Evolutionary conservation across 2,329 filamentous ascomycete genomes (phyloP).

Genomic region (Colletotrichum tanaceti): DNA sequence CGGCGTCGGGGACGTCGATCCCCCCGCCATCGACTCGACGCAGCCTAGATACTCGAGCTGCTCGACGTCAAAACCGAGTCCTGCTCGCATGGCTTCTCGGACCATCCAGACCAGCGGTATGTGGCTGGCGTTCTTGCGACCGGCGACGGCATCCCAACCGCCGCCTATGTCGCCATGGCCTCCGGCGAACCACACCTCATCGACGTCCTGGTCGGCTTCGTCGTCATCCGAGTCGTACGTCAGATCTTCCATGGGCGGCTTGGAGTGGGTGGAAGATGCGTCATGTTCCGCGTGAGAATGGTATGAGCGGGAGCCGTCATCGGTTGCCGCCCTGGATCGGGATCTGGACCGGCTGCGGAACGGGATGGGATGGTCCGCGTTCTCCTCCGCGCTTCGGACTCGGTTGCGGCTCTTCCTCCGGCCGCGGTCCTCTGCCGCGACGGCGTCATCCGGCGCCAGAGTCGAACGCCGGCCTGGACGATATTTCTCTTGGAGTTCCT

Average conservation of each 20-base stretch:
- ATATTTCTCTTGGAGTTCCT: slow-evolving; percentile 52
- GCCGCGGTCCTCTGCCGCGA: slow-evolving; percentile 29
- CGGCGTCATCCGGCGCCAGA: slow-evolving; percentile 36
- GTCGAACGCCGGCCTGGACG: slow-evolving; percentile 42
- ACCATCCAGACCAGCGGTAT: slow-evolving; percentile 79
- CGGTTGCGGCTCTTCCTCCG: slow-evolving; percentile 22
- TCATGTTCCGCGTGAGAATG: slow-evolving; percentile 22
- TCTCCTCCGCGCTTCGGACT: slow-evolving; percentile 24
- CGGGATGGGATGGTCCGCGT: slow-evolving; percentile 52
- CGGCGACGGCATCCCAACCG: slow-evolving; percentile 72
- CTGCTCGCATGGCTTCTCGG: slow-evolving; percentile 68
- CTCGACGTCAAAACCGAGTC: slow-evolving; percentile 75
- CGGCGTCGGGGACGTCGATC: not conserved
- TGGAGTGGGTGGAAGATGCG: slow-evolving; percentile 30
- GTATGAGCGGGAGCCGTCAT: not conserved
- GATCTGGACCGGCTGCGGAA: slow-evolving; percentile 55
- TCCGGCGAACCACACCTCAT: slow-evolving; percentile 85
- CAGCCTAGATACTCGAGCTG: slow-evolving; percentile 77
- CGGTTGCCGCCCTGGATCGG: slow-evolving; percentile 39
- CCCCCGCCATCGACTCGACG: slow-evolving; percentile 48
- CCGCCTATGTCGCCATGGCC: slow-evolving; percentile 84
- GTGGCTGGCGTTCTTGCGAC: slow-evolving; percentile 73
- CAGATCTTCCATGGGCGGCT: slow-evolving; percentile 43
- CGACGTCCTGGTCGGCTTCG: slow-evolving; percentile 74
- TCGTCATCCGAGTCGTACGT: slow-evolving; percentile 58